A percentile compares a stretch with the other conserved stretches of the same genome.
These are phyloP conservation scores for Metarhizium robertsii DNA, from an alignment of 2,329 filamentous ascomycete species.

Conservation along the genomic window DNA sequence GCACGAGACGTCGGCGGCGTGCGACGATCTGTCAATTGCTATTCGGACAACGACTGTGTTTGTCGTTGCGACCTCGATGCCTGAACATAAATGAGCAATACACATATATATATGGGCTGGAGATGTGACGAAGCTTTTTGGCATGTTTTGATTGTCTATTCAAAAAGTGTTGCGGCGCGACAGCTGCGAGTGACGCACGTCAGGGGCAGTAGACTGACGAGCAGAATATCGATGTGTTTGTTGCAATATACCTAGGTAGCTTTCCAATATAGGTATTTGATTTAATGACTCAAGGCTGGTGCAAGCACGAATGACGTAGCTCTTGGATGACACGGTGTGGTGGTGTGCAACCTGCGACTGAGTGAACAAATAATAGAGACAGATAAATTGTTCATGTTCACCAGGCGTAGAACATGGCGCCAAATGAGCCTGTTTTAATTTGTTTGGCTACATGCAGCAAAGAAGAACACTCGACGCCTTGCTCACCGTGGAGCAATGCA, in stretches of 20 bases:
- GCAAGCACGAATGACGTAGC: too few relatives aligned
- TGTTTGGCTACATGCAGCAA: too few relatives aligned
- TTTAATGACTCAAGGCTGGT: not conserved
- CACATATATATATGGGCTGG: constrained; percentile 11
- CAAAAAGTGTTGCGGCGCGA: not conserved
- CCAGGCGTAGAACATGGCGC: too few relatives aligned
- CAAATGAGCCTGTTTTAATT: too few relatives aligned
- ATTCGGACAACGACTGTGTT: constrained; percentile 13
- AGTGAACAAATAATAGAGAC: too few relatives aligned
- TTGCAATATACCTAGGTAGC: not conserved
- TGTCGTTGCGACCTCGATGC: constrained; percentile 8
- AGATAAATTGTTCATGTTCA: too few relatives aligned
- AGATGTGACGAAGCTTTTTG: not conserved
- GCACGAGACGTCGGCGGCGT: not conserved
- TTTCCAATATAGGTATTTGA: not conserved
- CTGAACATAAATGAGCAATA: constrained; percentile 10
- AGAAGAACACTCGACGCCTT: too few relatives aligned
- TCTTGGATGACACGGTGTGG: too few relatives aligned
- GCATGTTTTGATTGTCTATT: not conserved
- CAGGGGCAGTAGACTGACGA: not conserved
- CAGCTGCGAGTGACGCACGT: constrained; percentile 1
- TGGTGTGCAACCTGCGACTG: too few relatives aligned
- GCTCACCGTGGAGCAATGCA: too few relatives aligned
- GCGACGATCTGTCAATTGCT: constrained; percentile 8
- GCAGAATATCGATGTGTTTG: not conserved